Conservation (phyloP, 495 filamentous ascomycete genomes). For the Penicillium diatomitis region DNA sequence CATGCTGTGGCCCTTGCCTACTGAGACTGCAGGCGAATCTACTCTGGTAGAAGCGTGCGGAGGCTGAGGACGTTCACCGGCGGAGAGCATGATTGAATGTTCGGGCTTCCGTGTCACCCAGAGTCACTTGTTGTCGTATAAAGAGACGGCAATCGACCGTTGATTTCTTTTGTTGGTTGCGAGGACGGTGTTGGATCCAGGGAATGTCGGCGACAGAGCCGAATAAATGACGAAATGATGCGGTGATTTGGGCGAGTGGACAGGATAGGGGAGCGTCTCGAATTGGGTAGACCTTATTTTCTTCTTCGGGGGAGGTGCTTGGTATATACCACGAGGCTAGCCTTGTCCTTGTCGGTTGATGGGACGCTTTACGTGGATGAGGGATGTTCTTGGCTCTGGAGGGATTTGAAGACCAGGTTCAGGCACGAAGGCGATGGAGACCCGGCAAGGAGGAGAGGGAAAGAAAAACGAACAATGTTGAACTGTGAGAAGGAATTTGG, state of each 20-base stretch:
- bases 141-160: too few species aligned
- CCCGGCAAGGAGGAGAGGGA: too few species aligned
- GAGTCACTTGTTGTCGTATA: too few species aligned
- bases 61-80: conserved; percentile 31
- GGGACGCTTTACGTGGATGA: background rate
- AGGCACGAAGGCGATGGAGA: background rate
- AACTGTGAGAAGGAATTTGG: too few species aligned
- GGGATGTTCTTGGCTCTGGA: background rate
- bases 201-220: conserved; percentile 6
- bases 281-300: too few species aligned
- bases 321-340: too few species aligned
- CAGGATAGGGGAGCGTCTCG: background rate
- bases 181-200: conserved; percentile 1
- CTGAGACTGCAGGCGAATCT: conserved; percentile 15
- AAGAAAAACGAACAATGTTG: too few species aligned
- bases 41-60: conserved; percentile 15
- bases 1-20: conserved; percentile 16
- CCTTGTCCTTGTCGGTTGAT: too few species aligned
- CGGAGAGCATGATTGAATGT: conserved; percentile 31
- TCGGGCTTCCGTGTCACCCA: too few species aligned
- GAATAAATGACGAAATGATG: conserved; percentile 13
- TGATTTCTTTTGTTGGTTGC: background rate
- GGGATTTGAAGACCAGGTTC: background rate
- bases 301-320: too few species aligned
- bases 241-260: conserved; percentile 6